These are phyloP conservation scores for Heracleum sosnowskyi DNA, from an alignment of 129 eudicot genomes.

Conservation along the genomic window DNA sequence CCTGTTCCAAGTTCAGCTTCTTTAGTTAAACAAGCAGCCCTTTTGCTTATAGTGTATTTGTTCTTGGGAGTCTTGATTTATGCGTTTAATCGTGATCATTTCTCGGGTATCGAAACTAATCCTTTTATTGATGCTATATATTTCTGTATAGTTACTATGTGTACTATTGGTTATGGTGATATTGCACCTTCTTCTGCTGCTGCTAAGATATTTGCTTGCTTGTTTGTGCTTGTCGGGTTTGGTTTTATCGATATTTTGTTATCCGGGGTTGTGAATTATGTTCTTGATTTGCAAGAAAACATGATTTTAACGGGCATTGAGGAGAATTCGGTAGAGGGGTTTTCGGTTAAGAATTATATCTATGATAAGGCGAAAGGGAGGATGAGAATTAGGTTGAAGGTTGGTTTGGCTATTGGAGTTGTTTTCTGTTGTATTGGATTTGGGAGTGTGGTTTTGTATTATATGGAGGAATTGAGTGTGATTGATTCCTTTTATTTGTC, in stretches of 20 bases:
- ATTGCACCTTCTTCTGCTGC: conserved; percentile 45
- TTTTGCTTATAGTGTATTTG: conserved; percentile 37
- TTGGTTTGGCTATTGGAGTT: conserved; percentile 38
- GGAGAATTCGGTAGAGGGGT: conserved; percentile 4
- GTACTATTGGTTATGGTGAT: conserved; percentile 66
- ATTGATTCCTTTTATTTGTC: conserved; percentile 46
- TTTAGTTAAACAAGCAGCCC: conserved; percentile 29
- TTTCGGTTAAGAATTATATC: conserved; percentile 20
- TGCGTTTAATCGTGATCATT: conserved; percentile 35
- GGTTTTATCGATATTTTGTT: conserved; percentile 55
- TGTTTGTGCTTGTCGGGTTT: conserved; percentile 49
- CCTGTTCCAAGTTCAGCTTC: conserved; percentile 19
- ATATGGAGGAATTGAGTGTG: conserved; percentile 29
- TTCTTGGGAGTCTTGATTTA: conserved; percentile 35
- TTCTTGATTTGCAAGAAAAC: conserved; percentile 46
- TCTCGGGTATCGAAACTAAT: conserved; percentile 42
- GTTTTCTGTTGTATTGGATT: conserved; percentile 39
- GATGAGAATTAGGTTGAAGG: conserved; percentile 52
- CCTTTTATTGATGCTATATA: conserved; percentile 49
- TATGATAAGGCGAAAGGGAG: conserved; percentile 48
- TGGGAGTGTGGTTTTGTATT: conserved; percentile 32
- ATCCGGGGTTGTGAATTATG: conserved; percentile 42
- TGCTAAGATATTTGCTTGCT: conserved; percentile 43
- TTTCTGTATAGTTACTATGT: conserved; percentile 69
- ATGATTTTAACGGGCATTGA: conserved; percentile 22